A percentile compares a stretch with the other conserved stretches of the same genome.
phyloP scores from a whole-genome alignment of 441 rosid genomes.

The Gossypium davidsonii region DNA sequence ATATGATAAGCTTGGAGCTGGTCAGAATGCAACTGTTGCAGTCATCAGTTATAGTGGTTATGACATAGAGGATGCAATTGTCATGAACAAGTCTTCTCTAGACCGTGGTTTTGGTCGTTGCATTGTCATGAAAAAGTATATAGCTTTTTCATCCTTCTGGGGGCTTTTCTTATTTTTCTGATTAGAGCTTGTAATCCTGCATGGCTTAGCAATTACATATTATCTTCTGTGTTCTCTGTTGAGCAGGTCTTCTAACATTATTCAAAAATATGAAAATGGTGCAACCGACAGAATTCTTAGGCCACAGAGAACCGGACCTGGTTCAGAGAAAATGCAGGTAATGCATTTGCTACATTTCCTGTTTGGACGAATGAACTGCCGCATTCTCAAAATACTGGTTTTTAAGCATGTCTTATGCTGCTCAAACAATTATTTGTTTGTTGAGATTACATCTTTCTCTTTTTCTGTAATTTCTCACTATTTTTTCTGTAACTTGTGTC shows the following conservation, averaged over 20 bases:
- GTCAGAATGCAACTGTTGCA: slow-evolving; percentile 99
- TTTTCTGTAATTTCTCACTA: neutral
- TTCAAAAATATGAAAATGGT: slow-evolving; percentile 43
- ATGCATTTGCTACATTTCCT: neutral
- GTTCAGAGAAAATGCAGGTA: slow-evolving; percentile 78
- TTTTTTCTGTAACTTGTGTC: slow-evolving; percentile 3
- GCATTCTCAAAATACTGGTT: neutral
- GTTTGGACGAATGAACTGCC: neutral
- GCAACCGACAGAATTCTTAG: slow-evolving; percentile 58
- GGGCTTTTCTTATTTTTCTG: neutral
- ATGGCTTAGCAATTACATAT: slow-evolving; percentile 4
- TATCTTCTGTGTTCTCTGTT: slow-evolving; percentile 17
- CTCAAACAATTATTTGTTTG: neutral
- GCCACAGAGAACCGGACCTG: slow-evolving; percentile 53
- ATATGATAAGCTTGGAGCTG: slow-evolving; percentile 98
- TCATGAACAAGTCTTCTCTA: slow-evolving; percentile 92
- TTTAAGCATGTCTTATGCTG: neutral
- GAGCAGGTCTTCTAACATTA: slow-evolving; percentile 45
- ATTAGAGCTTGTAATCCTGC: neutral
- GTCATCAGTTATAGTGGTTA: slow-evolving; percentile 97
- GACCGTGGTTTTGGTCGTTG: slow-evolving; percentile 99
- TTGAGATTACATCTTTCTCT: neutral
- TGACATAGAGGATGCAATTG: slow-evolving; percentile 97
- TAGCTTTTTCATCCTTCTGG: slow-evolving; percentile 2
- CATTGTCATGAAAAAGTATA: slow-evolving; percentile 86